Conservation (phyloP, 2,329 filamentous ascomycete genomes). For the Aspergillus fructus region DNA sequence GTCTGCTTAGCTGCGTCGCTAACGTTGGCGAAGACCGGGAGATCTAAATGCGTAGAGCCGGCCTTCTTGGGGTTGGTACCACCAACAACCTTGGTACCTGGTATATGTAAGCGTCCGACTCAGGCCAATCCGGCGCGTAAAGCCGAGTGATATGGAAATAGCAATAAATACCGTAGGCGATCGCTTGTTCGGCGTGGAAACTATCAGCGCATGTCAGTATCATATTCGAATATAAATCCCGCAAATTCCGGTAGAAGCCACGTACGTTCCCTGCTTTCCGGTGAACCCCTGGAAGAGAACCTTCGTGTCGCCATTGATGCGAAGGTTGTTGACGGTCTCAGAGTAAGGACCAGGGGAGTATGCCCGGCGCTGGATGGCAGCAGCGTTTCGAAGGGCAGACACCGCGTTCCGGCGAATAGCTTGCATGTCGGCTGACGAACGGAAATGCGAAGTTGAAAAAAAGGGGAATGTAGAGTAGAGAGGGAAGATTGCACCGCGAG, state of each 20-base stretch:
- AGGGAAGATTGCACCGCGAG: slow-evolving; percentile 17
- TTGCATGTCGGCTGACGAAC: slow-evolving; percentile 63
- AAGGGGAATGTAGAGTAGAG: slow-evolving; percentile 16
- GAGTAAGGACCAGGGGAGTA: slow-evolving; percentile 76
- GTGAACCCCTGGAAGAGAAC: slow-evolving; percentile 98
- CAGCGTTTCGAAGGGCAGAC: slow-evolving; percentile 66
- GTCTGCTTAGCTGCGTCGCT: slow-evolving; percentile 85
- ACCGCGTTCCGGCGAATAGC: slow-evolving; percentile 72
- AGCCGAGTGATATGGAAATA: slow-evolving; percentile 14
- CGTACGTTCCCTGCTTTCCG: slow-evolving; percentile 91
- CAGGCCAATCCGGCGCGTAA: neutral
- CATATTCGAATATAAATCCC: slow-evolving; percentile 31
- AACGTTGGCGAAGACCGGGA: slow-evolving; percentile 90
- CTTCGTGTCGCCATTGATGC: slow-evolving; percentile 90
- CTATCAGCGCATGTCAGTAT: slow-evolving; percentile 47
- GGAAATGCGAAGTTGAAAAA: slow-evolving; percentile 5
- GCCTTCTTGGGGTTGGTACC: slow-evolving; percentile 99
- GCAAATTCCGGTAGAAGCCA: slow-evolving; percentile 29
- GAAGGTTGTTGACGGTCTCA: slow-evolving; percentile 77
- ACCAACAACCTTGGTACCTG: slow-evolving; percentile 95
- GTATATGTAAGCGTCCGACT: slow-evolving; percentile 26
- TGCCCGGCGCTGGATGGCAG: slow-evolving; percentile 62
- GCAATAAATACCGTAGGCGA: slow-evolving; percentile 79
- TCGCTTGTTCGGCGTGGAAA: slow-evolving; percentile 96
- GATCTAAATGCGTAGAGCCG: slow-evolving; percentile 81